Evolutionary conservation across 306 rosid genomes (phyloP), one percentile per base, ranked within the genome.

Genomic region (Lotus japonicus): DNA sequence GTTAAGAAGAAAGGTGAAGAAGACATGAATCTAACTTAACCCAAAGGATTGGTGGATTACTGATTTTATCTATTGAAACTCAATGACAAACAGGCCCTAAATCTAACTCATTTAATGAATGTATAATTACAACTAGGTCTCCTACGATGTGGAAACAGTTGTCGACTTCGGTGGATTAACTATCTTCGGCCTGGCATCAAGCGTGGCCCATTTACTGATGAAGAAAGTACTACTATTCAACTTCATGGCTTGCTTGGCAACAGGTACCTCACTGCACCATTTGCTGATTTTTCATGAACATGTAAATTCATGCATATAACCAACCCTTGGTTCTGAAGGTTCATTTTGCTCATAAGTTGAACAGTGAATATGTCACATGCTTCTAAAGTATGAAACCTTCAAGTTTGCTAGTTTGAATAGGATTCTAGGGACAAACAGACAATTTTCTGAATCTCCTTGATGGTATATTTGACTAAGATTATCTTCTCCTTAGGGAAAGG

Each of bases 161-260:
- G 88, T 48, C 68, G 88, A 43, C 88, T 84, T 13, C 54, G 88
- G 41, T 84, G 88, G 88, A 78, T 84, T 71, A 84, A 84, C 58
- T 84, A 84, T 78, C 88, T 84, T 58, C 80, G 82, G 10, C 88
- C 88, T 33, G 84, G 79, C 60, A 81, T 84, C 70, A 84, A 84
- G 70, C 88, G 88, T 2, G 86, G 88, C 43, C 78, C 82, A 21
- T 84, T 84, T 71, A 71, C 86, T 19, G 0, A 41, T 52, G 88
- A 84, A 72, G 86, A 84, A 56, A 63, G 9, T 41, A 59, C 63
- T 39, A 76, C 81, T 19, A 56, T 75, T 68, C 88, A 81, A 73
- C 80, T 84, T 59, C 88, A 84, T 39, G 84, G 67, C 64, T 52
- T 79, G 76, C 88, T 84, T 52, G 86, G 88, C 16, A 84, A 84